These are phyloP conservation scores for Colletotrichum theobromicola DNA, from an alignment of 2,329 filamentous ascomycete species.

Conservation along the genomic window DNA sequence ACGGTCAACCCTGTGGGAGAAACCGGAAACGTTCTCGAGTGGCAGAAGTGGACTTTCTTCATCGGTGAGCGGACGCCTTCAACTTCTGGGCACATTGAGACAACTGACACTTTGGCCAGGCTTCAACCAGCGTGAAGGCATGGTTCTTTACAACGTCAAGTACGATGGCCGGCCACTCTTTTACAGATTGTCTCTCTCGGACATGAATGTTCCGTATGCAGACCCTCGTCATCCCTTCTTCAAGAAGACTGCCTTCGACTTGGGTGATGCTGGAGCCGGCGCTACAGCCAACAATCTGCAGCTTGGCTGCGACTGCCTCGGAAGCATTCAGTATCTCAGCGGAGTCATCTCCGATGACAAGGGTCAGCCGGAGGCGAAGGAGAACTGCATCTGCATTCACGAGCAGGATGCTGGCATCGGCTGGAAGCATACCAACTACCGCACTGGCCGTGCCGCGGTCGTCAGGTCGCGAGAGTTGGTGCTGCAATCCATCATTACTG, in stretches of 20 bases:
- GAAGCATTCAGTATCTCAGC: conserved; percentile 64
- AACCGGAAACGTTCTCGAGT: conserved; percentile 15
- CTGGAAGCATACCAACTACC: conserved; percentile 75
- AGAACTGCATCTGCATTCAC: conserved; percentile 71
- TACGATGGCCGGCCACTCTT: conserved; percentile 64
- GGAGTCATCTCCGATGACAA: conserved; percentile 56
- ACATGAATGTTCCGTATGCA: conserved; percentile 68
- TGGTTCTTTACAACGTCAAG: conserved; percentile 62
- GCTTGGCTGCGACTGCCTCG: conserved; percentile 72
- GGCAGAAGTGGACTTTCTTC: conserved; percentile 58
- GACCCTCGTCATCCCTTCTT: conserved; percentile 70
- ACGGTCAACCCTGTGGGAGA: conserved; percentile 15
- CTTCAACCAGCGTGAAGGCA: conserved; percentile 65
- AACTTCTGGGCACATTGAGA: neutral
- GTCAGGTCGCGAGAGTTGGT: conserved; percentile 67
- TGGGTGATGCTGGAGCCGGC: conserved; percentile 70
- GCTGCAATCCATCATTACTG: conserved; percentile 70
- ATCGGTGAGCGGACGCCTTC: conserved; percentile 34
- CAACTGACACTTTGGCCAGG: conserved; percentile 26
- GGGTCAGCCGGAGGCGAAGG: conserved; percentile 57
- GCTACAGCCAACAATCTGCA: conserved; percentile 69
- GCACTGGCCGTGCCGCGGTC: conserved; percentile 66
- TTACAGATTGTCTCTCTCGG: conserved; percentile 61
- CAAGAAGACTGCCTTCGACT: conserved; percentile 70
- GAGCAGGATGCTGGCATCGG: conserved; percentile 73